Evolutionary conservation across 2,329 filamentous ascomycete species (phyloP), one percentile per base, ranked within the genome.

Genomic region (Hypocreales sp.): DNA sequence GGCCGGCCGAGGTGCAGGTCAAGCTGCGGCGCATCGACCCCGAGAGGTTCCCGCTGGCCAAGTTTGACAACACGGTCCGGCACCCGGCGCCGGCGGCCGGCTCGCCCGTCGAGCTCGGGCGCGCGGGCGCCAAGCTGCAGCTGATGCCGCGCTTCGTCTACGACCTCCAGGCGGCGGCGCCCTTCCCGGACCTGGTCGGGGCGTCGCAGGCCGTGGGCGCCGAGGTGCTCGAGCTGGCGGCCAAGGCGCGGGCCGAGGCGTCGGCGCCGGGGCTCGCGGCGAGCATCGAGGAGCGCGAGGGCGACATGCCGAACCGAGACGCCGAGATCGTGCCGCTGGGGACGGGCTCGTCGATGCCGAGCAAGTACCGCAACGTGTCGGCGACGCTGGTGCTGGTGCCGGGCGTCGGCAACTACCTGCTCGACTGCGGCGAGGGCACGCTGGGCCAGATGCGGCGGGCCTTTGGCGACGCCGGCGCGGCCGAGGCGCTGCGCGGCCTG

Each of bases 331-430:
- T 86, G 21, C 72, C 84, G 2, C 67, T 98, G 1, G 90, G 90
- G 5, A 98, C 90, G 3, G 90, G 90, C 7, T 95, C 87, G 4
- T 80, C 87, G 1, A 48, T 79, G 11, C 90, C 90, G 2, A 92
- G 83, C 19, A 92, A 92, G 48, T 90, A 94, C 50, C 79, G 90
- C 41, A 98, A 95, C 47, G 90, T 98, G 13, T 93, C 87, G 8
- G 74, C 76, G 2, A 94, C 86, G 1, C 61, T 98, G 5, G 56
- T 98, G 24, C 70, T 80, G 10, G 76, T 93, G 4, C 90, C 90
- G 6, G 79, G 75, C 4, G 68, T 74, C 40, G 90, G 90, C n/a
- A 84, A 71, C 47, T 92, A 93, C 45, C 60, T 98, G 1, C 68
- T 98, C 31, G 90, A 98, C 52, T 82, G 76, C 39, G 90, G 90